Conservation (phyloP, 2,329 filamentous ascomycete species). For the Ophiostoma sp. region DNA sequence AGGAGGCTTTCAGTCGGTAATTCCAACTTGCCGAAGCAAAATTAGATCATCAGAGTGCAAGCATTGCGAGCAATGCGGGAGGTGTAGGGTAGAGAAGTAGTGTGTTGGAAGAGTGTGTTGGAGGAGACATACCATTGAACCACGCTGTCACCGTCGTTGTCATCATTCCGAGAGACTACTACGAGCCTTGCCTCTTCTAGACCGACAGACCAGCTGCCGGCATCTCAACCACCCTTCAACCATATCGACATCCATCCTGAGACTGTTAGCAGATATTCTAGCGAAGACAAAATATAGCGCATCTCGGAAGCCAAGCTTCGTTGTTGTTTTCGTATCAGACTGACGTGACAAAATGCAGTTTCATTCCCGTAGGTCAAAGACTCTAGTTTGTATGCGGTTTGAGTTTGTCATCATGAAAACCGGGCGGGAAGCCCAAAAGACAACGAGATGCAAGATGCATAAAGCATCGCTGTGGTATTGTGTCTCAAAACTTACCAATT, state of each 20-base stretch:
- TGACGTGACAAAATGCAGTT: slow-evolving; percentile 82
- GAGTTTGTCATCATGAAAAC: slow-evolving; percentile 69
- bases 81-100: slow-evolving; percentile 22
- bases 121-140: slow-evolving; percentile 12
- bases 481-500: slow-evolving; percentile 30
- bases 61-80: slow-evolving; percentile 11
- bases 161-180: neutral
- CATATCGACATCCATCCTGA: slow-evolving; percentile 3
- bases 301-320: neutral
- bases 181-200: neutral
- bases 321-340: slow-evolving; percentile 58
- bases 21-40: slow-evolving; percentile 75
- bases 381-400: slow-evolving; percentile 96
- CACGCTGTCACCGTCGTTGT: neutral
- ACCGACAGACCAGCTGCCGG: slow-evolving; percentile 6
- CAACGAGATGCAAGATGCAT: slow-evolving; percentile 24
- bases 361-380: slow-evolving; percentile 89
- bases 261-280: slow-evolving; percentile 14
- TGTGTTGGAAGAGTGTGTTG: neutral
- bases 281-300: neutral
- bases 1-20: slow-evolving; percentile 76
- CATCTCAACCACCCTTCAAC: neutral
- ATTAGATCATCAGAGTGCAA: slow-evolving; percentile 59
- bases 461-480: slow-evolving; percentile 16
- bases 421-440: slow-evolving; percentile 22